Base-by-base conservation (phyloP, 116 monocot species). In the Dioscorea cayenensis region DNA sequence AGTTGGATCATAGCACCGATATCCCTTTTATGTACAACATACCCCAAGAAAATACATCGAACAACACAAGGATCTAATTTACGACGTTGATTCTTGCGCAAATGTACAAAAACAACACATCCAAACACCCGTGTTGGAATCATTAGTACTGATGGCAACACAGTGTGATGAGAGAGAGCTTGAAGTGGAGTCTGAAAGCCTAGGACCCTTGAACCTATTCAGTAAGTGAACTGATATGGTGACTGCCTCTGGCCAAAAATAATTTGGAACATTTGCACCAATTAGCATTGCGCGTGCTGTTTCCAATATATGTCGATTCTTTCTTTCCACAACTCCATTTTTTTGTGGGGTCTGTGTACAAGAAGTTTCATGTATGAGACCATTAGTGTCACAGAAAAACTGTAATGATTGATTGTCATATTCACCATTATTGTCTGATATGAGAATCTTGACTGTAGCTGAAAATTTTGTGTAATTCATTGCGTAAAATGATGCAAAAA, bases 401-500 rank as follows among this genome's bases (percentile, higher is more conserved):
- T 63, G 64, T 25, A 73, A 66, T 16, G 51, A 1, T 12, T 5
- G 22, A 28, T 38, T 76, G 4, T 58, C 23, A 69, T 67, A 76
- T 63, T 76, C 68, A 4, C 48, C 69, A 48, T 43, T 62, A 36
- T 60, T 37, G 51, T 76, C 43, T 48, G 13, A 69, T 8, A 1
- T 69, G 25, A 76, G 49, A 61, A 60, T 60, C 49, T 76, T 68
- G 62, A 76, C 60, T 9, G 13, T 76, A 18, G 35, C 27, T 3
- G 5, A 27, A 68, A 73, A 79, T 27, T 79, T 66, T 29, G 3
- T 73, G 17, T 68, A 51, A 72, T 68, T 61, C 36, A 38, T 65
- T 27, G 1, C 4, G 19, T 28, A n/a, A 68, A 79, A 79, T 16
- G 29, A 36, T 22, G 3, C 2, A 79, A 79, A 79, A 48, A 68